A percentile compares a stretch with the other conserved stretches of the same genome.
These are phyloP conservation scores for Tuber microsphaerosporum DNA, from an alignment of 495 filamentous ascomycete genomes.

Conservation along the genomic window DNA sequence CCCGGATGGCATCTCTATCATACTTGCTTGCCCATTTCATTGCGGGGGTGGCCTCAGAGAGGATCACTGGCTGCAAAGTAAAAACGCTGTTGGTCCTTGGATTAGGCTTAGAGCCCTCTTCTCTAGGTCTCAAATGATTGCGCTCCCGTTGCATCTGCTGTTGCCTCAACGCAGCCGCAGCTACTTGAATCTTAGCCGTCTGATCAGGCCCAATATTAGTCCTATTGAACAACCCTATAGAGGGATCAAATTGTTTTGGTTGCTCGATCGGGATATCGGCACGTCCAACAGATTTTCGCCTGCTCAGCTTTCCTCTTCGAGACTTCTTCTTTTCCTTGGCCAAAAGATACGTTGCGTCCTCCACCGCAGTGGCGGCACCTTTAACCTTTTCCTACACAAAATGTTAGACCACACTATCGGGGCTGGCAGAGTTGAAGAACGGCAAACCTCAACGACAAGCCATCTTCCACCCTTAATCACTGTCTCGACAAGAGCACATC, in stretches of 20 bases:
- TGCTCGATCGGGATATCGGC: conserved; percentile 21
- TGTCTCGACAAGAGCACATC: conserved; percentile 88
- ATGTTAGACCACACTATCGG: conserved; percentile 2
- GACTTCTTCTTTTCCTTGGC: conserved; percentile 65
- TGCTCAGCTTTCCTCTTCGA: conserved; percentile 29
- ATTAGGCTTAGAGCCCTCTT: conserved; percentile 31
- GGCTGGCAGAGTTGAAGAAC: background rate
- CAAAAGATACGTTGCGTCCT: conserved; percentile 76
- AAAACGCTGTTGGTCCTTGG: conserved; percentile 75
- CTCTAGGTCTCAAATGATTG: conserved; percentile 28
- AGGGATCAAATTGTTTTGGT: conserved; percentile 37
- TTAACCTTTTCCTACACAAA: conserved; percentile 87
- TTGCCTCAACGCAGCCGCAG: conserved; percentile 68
- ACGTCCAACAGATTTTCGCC: conserved; percentile 37
- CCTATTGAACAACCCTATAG: conserved; percentile 56
- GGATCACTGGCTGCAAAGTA: conserved; percentile 75
- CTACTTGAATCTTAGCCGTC: conserved; percentile 83
- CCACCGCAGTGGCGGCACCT: conserved; percentile 78
- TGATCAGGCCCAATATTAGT: conserved; percentile 86
- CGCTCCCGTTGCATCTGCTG: conserved; percentile 46
- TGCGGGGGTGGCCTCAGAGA: conserved; percentile 81
- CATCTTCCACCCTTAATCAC: conserved; percentile 71
- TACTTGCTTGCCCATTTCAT: conserved; percentile 93
- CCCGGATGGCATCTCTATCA: conserved; percentile 74
- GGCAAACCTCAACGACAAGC: conserved; percentile 54